Conservation (phyloP, 768 basidiomycete genomes). For the Trametes maxima region DNA sequence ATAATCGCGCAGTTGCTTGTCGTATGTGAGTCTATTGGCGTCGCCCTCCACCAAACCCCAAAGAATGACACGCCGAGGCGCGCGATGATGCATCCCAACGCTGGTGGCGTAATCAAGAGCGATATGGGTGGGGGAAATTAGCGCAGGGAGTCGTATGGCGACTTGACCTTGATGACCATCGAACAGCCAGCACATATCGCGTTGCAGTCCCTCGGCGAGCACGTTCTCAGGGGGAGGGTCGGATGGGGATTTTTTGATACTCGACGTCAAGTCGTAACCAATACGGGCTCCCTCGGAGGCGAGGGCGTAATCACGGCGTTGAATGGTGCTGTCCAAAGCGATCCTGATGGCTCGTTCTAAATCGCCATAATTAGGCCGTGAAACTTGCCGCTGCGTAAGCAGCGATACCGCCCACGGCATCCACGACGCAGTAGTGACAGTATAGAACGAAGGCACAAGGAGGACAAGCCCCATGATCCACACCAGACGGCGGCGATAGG, state of each 20-base stretch:
- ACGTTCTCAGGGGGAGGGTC: background rate
- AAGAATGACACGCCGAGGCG: background rate
- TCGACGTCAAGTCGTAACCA: background rate
- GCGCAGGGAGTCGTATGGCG: background rate
- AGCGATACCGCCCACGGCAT: no score
- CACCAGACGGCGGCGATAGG: no score
- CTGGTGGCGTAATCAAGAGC: background rate
- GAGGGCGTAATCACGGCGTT: background rate
- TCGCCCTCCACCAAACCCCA: slow-evolving; percentile 1
- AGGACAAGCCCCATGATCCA: no score
- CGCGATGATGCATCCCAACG: background rate
- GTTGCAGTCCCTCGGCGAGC: background rate
- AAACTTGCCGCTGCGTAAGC: background rate
- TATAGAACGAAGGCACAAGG: no score
- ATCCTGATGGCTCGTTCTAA: background rate
- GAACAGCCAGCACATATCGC: background rate
- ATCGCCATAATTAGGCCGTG: background rate
- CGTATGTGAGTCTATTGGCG: background rate
- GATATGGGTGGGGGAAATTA: background rate
- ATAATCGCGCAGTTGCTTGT: background rate
- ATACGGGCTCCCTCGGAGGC: background rate
- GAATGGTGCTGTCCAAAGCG: slow-evolving; percentile 2
- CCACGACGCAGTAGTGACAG: no score
- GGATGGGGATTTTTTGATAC: background rate
- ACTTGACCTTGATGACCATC: background rate